A percentile compares a stretch with the other conserved stretches of the same genome.
phyloP scores from a whole-genome alignment of 139 green algal genomes.

The Picochlorum sp. region DNA sequence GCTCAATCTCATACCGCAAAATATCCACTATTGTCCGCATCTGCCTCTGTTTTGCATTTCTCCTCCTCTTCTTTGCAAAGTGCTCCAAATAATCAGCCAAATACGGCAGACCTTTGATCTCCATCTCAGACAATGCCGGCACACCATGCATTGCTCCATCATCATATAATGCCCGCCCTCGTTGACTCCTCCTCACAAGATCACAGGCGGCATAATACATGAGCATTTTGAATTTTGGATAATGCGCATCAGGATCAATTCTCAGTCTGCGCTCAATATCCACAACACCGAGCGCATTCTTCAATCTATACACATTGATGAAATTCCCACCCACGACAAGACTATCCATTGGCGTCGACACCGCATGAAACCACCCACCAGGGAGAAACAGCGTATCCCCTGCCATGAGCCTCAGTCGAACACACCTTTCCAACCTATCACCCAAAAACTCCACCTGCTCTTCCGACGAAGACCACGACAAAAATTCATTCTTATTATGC shows the following conservation, averaged over 20 bases:
- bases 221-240: slow-evolving; percentile 32
- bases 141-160: too few relatives aligned
- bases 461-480: slow-evolving; percentile 30
- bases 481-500: slow-evolving; percentile 34
- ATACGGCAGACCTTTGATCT: too few relatives aligned
- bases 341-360: slow-evolving; percentile 34
- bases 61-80: neutral
- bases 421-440: slow-evolving; percentile 7
- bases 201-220: slow-evolving; percentile 29
- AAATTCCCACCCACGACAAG: slow-evolving; percentile 44
- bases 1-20: neutral
- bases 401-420: slow-evolving; percentile 20
- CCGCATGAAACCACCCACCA: slow-evolving; percentile 42
- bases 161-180: too few relatives aligned
- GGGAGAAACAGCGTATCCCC: slow-evolving; percentile 51
- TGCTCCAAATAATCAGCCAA: too few relatives aligned
- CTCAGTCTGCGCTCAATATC: slow-evolving; percentile 20
- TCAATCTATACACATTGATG: slow-evolving; percentile 22
- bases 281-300: slow-evolving; percentile 14
- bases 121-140: too few relatives aligned
- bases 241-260: slow-evolving; percentile 27
- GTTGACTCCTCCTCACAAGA: neutral
- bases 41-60: slow-evolving; percentile 1
- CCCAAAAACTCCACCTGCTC: slow-evolving; percentile 33
- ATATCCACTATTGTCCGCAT: neutral